Base-by-base conservation (phyloP, 805 yeast species). In the Wickerhamiella parazyma region DNA sequence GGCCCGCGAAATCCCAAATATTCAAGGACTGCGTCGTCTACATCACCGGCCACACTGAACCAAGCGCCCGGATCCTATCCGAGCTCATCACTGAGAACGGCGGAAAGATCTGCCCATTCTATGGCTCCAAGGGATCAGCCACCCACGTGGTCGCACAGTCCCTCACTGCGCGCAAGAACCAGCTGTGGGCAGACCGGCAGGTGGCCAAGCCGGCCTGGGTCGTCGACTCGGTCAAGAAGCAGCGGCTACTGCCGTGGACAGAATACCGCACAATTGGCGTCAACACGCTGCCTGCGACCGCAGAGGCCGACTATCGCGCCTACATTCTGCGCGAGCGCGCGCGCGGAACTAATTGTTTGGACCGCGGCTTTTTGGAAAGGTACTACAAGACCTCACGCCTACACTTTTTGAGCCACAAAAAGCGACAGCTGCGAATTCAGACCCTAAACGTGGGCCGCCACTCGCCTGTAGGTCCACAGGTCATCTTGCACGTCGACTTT, bases 381-480 rank as follows among this genome's bases (percentile, higher is more conserved):
- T 89, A 80, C 58, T 89, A 86, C 59, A 71, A 77, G 6, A 77
- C 80, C 42, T 87, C 96, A 1, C 66, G 97, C 41, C 63, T 89
- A 24, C 97, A 91, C 55, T 95, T 86, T 60, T 64, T 91, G 37
- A 82, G 95, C 50, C 69, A 77, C 3, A 84, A 95, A 91, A 89
- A 85, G 55, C 71, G 85, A 0, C 81, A 78, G 33, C 62, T 91
- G 19, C 67, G 83, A 38, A 66, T 80, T 33, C 58, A 66, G 3
- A 61, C 28, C 6, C 28, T 8, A n/a, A 26, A 26, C 6, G 20
- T 8, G 2, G 42, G 26, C 28, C n/a, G 12, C 9, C 46, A 37
- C 2, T 25, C 45, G 1, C 29, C 41, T 14, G 42, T 38, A 8
- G 43, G 43, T 3, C 36, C 25, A 25, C 43, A 40, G 17, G 24